phyloP scores from a whole-genome alignment of 805 yeast genomes.

The Cyberlindnera amylophila region DNA sequence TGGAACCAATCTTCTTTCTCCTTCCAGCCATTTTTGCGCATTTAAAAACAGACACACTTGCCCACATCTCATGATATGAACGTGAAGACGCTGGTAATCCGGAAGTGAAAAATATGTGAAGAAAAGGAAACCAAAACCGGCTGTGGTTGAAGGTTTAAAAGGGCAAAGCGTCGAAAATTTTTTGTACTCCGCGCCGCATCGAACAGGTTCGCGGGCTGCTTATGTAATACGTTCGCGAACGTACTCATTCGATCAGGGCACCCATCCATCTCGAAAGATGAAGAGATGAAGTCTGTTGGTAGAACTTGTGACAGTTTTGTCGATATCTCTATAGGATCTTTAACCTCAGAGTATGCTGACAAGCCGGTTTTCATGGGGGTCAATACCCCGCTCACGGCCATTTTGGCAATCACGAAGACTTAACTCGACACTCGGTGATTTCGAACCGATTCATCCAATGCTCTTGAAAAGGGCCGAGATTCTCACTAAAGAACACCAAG shows the following conservation, averaged over 20 bases:
- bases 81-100: slow-evolving; percentile 31
- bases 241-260: too few relatives aligned
- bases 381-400: neutral
- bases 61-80: slow-evolving; percentile 13
- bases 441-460: slow-evolving; percentile 45
- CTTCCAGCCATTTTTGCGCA: slow-evolving; percentile 31
- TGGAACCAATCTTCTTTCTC: slow-evolving; percentile 23
- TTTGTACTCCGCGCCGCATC: neutral
- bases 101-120: slow-evolving; percentile 28
- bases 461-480: slow-evolving; percentile 44
- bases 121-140: slow-evolving; percentile 10
- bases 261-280: too few relatives aligned
- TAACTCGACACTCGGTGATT: slow-evolving; percentile 3
- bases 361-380: neutral
- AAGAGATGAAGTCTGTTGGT: too few relatives aligned
- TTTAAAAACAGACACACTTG: slow-evolving; percentile 19
- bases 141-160: neutral
- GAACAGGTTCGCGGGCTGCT: slow-evolving; percentile 1
- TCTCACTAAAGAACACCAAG: slow-evolving; percentile 37
- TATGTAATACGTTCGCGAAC: too few relatives aligned
- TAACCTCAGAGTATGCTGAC: too few relatives aligned
- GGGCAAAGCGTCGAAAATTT: neutral
- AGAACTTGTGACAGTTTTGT: too few relatives aligned
- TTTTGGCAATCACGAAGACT: neutral
- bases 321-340: too few relatives aligned